Base-by-base conservation (phyloP, 768 basidiomycete species). In the Obba rivulosa region DNA sequence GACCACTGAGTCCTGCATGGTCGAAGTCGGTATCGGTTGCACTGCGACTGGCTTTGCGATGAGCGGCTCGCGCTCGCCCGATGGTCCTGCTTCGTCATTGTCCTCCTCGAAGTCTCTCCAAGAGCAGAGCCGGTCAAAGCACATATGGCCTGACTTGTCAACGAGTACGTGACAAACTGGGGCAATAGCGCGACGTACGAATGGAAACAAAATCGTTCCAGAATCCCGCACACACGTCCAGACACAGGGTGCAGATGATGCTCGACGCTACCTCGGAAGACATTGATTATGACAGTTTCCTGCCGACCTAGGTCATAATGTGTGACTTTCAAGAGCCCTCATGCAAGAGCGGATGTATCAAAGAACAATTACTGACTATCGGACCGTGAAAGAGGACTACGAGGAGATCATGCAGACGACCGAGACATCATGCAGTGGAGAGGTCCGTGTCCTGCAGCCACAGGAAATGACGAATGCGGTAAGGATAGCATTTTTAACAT, bases 181-280 rank as follows among this genome's bases (percentile, higher is more conserved):
- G 4, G 16, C 24, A 10, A 22, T 36, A 25, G 9, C 24, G 22
- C 14, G 14, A n/a, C 25, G 24, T 11, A 54, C 53, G 48, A 16
- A 44, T 23, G 35, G 18, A 48, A 21, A 43, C 41, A 31, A 54
- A 50, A 23, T 54, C 53, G 9, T 34, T 46, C 20, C 49, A 54
- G 23, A 50, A 35, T 13, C 53, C 53, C 8, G 41, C 31, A 14
- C 22, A 25, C 9, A 49, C 23, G 10, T 53, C 51, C 8, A 43
- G 20, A 28, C 35, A 46, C 20, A 41, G 40, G 7, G 43, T 17
- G 28, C 40, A 34, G 21, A 43, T 20, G 41, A 40, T 38, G 14
- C 25, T 43, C 5, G 18, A n/a, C 20, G 34, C 13, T 21, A 47
- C n/a, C 3, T 48, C 53, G 18, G 50, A 41, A 13, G 40, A 38